Evolutionary conservation across 2,329 filamentous ascomycete species (phyloP), one percentile per base, ranked within the genome.

Genomic region (Aspergillus alliaceus): DNA sequence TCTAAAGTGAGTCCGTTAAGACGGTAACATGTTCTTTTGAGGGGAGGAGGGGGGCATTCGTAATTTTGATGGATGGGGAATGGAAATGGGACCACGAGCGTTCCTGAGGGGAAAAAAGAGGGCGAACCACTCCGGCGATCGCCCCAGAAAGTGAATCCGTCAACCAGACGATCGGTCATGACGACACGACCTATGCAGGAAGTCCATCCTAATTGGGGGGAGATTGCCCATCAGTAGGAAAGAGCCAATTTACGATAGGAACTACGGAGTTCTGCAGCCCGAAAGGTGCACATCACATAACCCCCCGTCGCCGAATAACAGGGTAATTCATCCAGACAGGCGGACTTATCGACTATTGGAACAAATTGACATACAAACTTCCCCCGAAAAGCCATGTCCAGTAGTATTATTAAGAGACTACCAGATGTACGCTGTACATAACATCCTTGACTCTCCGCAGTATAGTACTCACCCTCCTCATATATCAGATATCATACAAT

Each of bases 101-200:
- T 59, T 54, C 58, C 52, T 60, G 55, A 53, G 48, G n/a, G 40
- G 47, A 31, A 27, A 50, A 24, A n/a, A n/a, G 44, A 51, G 35
- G 39, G 42, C 14, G 52, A 53, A 53, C 53, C 32, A 50, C 44
- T 50, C 25, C 24, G 48, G 49, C 37, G 56, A 58, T 58, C 53
- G 56, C 39, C 55, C 52, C 58, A 37, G 35, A 29, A 37, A 22
- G 35, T 25, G 34, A 48, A 57, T 58, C 48, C 42, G 42, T 53
- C 51, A 35, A 57, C 55, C 47, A 46, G 39, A 29, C 40, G 47
- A 51, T 46, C 39, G 29, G 35, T 42, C 50, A 54, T 56, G 54
- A 56, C 54, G 54, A 56, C 54, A 56, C 54, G 54, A 53, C 51
- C 51, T 53, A 24, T 51, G 40, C 20, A 24, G 27, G 27, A n/a